Evolutionary conservation across 805 yeast species (phyloP), one percentile per base, ranked within the genome.

Genomic region (Candida glaebosa): DNA sequence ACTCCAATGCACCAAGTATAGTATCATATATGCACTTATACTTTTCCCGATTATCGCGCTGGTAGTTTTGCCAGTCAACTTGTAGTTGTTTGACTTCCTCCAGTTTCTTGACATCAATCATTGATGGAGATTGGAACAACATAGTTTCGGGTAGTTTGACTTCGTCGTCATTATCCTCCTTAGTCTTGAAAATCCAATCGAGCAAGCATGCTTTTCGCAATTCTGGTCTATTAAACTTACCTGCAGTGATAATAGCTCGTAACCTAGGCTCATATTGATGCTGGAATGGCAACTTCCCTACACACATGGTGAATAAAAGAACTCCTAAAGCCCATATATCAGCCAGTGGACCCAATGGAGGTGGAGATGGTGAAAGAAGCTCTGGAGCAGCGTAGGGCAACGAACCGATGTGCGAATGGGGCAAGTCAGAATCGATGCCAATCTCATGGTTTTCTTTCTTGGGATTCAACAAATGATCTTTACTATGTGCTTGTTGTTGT

Each of bases 251-350:
- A 69, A 80, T 75, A 9, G 85, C 78, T 31, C 87, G 73, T 46
- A 90, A 67, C 47, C 89, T 68, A 8, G 96, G 95, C 52, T 86
- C 89, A 57, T 81, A 85, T n/a, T 76, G 76, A 56, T 89, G 96
- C 45, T 79, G 81, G 64, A 90, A 90, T 1, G 96, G 96, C 38
- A 90, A 60, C 47, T 73, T 77, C 0, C 95, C 90, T 18, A 79
- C 75, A 20, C 82, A 61, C 78, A 88, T 75, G 1, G 95, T 81
- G 59, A 78, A 89, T 3, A 84, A 51, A 47, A 85, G 64, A 0
- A 89, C 86, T 3, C 97, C 98, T 34, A 86, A 71, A 0, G 96
- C 95, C 97, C 97, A 90, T 4, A 87, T 74, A 62, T 90, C 98
- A 1, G 90, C 82, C 31, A 78, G 65, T 2, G 86, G 82, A 2